Percentiles rank a stretch among this genome's conserved stretches.
These are phyloP conservation scores for Jasminum sambac DNA, from an alignment of 257 asterid species.

Conservation along the genomic window DNA sequence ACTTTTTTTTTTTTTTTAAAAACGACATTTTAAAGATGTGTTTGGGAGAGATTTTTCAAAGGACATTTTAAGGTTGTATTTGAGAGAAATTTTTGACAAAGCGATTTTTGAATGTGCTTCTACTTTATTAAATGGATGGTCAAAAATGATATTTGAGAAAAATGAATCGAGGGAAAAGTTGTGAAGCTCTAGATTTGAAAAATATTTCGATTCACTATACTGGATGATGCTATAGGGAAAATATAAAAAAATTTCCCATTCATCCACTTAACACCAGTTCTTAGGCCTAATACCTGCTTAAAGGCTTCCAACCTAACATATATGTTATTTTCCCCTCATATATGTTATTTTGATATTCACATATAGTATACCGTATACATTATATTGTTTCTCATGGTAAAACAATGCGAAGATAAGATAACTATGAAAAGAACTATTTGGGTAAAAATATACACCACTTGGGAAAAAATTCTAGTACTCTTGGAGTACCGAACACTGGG, in stretches of 20 bases:
- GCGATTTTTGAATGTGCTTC: too few relatives aligned
- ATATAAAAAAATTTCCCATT: conserved; percentile 1
- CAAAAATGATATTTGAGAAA: too few relatives aligned
- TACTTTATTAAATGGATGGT: too few relatives aligned
- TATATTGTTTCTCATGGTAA: neutral
- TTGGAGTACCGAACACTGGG: too few relatives aligned
- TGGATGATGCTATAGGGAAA: neutral
- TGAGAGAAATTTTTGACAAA: too few relatives aligned
- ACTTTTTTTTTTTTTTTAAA: too few relatives aligned
- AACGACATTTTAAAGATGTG: neutral
- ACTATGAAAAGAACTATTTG: neutral
- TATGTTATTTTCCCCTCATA: neutral
- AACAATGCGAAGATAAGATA: neutral
- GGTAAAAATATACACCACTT: too few relatives aligned
- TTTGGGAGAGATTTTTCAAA: too few relatives aligned
- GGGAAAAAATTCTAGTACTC: too few relatives aligned
- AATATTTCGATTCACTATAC: neutral
- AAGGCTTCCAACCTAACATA: neutral
- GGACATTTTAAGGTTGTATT: too few relatives aligned
- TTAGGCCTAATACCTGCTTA: neutral
- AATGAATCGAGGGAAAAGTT: too few relatives aligned
- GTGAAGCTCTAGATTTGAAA: too few relatives aligned
- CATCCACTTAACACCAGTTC: conserved; percentile 7
- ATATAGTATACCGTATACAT: neutral
- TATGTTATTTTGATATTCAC: neutral